Conservation (phyloP, 441 rosid species). For the Populus hybrid region DNA sequence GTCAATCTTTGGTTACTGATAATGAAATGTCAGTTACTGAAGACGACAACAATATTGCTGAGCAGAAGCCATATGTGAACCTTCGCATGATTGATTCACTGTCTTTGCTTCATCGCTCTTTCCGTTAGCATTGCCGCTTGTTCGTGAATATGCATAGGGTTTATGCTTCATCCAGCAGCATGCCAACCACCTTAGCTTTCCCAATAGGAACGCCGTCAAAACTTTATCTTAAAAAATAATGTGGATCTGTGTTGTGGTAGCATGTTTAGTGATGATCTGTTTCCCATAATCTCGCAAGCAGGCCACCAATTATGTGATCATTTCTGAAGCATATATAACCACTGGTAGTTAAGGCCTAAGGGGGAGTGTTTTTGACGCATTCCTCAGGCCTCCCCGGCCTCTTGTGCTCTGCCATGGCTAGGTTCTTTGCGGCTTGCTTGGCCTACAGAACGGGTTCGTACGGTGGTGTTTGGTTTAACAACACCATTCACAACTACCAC, state of each 20-base stretch:
- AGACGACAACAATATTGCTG: background rate
- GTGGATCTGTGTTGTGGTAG: too few relatives aligned
- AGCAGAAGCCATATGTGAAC: background rate
- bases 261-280: too few relatives aligned
- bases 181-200: too few relatives aligned
- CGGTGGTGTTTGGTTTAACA: background rate
- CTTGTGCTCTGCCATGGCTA: background rate
- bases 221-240: too few relatives aligned
- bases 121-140: too few relatives aligned
- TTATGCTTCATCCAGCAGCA: too few relatives aligned
- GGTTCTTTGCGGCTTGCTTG: background rate
- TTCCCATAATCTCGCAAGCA: background rate
- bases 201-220: too few relatives aligned
- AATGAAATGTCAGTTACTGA: background rate
- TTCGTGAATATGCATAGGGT: too few relatives aligned
- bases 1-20: background rate
- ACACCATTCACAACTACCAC: conserved; percentile 7
- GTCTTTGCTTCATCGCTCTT: background rate
- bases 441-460: background rate
- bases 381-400: background rate
- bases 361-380: background rate
- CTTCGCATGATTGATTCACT: background rate
- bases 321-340: background rate
- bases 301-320: background rate
- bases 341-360: background rate